Evolutionary conservation across 2,329 filamentous ascomycete genomes (phyloP).

Genomic region (Myotisia sp.): DNA sequence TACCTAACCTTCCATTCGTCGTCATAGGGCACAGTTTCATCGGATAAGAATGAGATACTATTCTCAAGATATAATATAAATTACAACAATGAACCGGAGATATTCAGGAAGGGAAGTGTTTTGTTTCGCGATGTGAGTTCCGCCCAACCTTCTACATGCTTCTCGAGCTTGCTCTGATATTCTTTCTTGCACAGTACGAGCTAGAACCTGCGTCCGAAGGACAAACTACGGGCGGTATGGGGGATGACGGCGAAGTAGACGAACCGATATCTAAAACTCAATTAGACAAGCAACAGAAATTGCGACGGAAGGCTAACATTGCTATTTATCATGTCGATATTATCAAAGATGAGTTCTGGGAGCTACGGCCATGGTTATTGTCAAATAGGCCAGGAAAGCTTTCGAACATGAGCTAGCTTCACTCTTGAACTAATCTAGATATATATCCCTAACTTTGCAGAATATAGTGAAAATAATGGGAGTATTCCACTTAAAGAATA

Average conservation of each 20-base stretch:
- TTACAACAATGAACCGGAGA: conserved; percentile 91
- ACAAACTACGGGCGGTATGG: conserved; percentile 31
- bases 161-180: not conserved
- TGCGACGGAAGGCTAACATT: conserved; percentile 63
- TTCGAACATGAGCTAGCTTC: conserved; percentile 35
- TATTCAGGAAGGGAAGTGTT: conserved; percentile 86
- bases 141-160: not conserved
- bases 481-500: no score
- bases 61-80: conserved; percentile 84
- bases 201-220: conserved; percentile 50
- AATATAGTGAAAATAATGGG: no score
- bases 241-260: conserved; percentile 24
- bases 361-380: conserved; percentile 67
- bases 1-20: conserved; percentile 3
- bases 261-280: conserved; percentile 59
- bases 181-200: conserved; percentile 43
- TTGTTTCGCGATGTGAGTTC: conserved; percentile 61
- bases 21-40: conserved; percentile 59
- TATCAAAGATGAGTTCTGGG: conserved; percentile 92
- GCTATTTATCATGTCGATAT: conserved; percentile 80
- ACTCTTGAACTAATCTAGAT: no score
- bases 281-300: conserved; percentile 67
- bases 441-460: no score
- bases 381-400: conserved; percentile 59
- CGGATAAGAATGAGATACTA: conserved; percentile 91